Percentiles rank a stretch among this genome's conserved stretches.
These are phyloP conservation scores for Medicago lupulina DNA, from an alignment of 306 rosid genomes.

Conservation along the genomic window DNA sequence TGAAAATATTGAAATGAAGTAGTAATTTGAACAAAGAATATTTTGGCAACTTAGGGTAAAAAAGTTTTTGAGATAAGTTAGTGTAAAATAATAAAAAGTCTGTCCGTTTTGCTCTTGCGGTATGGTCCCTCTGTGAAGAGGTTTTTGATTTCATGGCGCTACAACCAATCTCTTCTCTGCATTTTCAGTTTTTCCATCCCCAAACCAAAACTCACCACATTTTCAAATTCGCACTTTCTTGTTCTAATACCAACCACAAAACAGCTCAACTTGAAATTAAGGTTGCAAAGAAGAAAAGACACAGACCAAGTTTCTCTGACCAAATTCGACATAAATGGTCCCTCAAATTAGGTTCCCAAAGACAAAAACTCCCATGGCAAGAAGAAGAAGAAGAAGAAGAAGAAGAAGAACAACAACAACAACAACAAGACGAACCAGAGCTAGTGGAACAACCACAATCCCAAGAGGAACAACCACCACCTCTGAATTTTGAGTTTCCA, in stretches of 20 bases:
- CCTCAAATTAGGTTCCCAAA: slow-evolving; percentile 57
- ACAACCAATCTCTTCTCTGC: slow-evolving; percentile 50
- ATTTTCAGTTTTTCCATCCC: slow-evolving; percentile 51
- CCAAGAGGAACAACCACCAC: not conserved
- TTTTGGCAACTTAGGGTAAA: no score
- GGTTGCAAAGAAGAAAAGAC: slow-evolving; percentile 61
- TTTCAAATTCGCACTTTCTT: slow-evolving; percentile 59
- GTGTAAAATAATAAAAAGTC: no score
- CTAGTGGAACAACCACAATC: not conserved
- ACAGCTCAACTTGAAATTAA: slow-evolving; percentile 46
- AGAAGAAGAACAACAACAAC: no score
- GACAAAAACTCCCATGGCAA: slow-evolving; percentile 82
- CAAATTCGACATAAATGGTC: slow-evolving; percentile 86
- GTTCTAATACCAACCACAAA: slow-evolving; percentile 60
- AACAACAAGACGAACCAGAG: slow-evolving; percentile 16
- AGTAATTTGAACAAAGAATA: no score
- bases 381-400: no score
- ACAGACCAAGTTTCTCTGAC: slow-evolving; percentile 81
- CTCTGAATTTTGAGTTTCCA: slow-evolving; percentile 48
- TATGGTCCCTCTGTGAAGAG: not conserved
- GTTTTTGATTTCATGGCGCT: slow-evolving; percentile 58
- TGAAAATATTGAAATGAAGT: no score
- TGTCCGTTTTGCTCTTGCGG: not conserved
- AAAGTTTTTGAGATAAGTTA: no score
- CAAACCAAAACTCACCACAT: slow-evolving; percentile 9